Base-by-base conservation (phyloP, 305 asterid genomes). In the Ilex paraguariensis region DNA sequence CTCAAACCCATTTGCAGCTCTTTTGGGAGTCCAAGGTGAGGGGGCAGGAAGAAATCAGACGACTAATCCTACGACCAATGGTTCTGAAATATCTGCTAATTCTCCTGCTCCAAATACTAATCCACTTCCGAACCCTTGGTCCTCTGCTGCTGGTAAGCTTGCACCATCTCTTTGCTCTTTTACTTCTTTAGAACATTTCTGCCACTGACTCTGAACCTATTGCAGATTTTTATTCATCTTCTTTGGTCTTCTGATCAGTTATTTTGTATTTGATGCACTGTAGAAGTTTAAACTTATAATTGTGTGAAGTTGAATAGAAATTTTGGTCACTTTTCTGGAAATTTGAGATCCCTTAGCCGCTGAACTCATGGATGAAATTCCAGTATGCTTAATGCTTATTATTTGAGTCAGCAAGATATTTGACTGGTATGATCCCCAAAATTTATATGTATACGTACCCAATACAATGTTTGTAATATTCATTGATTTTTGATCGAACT, bases 111-210 rank as follows among this genome's bases (percentile, higher is more conserved):
- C 83, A 61, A 78, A 78, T 62, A 74, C 80, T 42, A 74, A 78
- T 66, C 83, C 83, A 44, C 83, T 82, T 69, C 84, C 84, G 53
- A 77, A 82, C 75, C 88, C 91, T 46, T 79, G 91, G 88, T 80
- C 79, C 28, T 62, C 83, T 39, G 66, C 73, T 61, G 80, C 79
- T 31, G 59, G 85, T 83, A 77, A 76, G 82, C 57, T 52, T 28
- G 12, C 14, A 10, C 45, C 1, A 33, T 39, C 28, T 13, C 4
- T 60, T 64, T 16, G 5, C 52, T 59, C 17, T 40, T 59, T n/a
- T 49, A 0, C 15, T 3, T 46, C 13, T 10, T 10, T 7, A 13
- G 13, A 6, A 6, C 10, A 6, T 42, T 6, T 42, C 8, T 42
- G 8, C 13, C 8, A 6, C 56, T 13, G 15, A 13, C 7, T 9